These are phyloP conservation scores for Afroboletus lepidellus DNA, from an alignment of 1,284 basidiomycete species.

Conservation along the genomic window DNA sequence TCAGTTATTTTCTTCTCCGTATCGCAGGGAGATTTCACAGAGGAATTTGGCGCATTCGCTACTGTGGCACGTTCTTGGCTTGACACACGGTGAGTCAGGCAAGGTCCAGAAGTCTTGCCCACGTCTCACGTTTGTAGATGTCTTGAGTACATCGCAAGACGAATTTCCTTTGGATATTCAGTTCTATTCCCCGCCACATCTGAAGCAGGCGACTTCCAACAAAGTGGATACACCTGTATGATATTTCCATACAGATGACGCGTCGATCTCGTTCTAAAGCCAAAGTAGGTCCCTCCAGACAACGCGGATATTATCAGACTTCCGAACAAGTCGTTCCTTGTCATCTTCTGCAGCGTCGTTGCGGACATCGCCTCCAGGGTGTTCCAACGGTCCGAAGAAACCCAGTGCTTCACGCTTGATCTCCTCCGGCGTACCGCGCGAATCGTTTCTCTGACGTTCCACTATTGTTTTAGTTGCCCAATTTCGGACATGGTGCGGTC, in stretches of 20 bases:
- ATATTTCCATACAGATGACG: conserved; percentile 1
- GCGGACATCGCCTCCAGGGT: conserved; percentile 44
- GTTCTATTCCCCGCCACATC: conserved; percentile 24
- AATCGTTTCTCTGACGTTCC: conserved; percentile 41
- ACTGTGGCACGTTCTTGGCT: conserved; percentile 44
- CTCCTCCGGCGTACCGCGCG: conserved; percentile 41
- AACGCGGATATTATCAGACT: conserved; percentile 37
- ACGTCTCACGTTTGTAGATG: conserved; percentile 32
- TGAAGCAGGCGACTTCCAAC: conserved; percentile 18
- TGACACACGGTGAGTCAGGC: conserved; percentile 42
- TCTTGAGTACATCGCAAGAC: conserved; percentile 33
- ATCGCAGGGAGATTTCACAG: conserved; percentile 34
- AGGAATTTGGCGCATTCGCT: conserved; percentile 47
- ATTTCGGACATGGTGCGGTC: conserved; percentile 38
- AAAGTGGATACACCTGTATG: conserved; percentile 32
- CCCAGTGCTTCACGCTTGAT: conserved; percentile 50
- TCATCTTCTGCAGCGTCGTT: conserved; percentile 46
- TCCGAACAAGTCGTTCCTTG: conserved; percentile 38
- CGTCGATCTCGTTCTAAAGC: conserved; percentile 18
- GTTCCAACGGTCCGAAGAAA: conserved; percentile 41
- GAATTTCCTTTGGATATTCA: conserved; percentile 37
- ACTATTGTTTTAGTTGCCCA: conserved; percentile 45
- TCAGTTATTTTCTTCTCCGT: conserved; percentile 39
- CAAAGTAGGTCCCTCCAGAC: conserved; percentile 25
- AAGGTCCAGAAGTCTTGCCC: not conserved